A percentile compares a stretch with the other conserved stretches of the same genome.
phyloP scores from a whole-genome alignment of 2,329 filamentous ascomycete species.

The Penicillium sp. region DNA sequence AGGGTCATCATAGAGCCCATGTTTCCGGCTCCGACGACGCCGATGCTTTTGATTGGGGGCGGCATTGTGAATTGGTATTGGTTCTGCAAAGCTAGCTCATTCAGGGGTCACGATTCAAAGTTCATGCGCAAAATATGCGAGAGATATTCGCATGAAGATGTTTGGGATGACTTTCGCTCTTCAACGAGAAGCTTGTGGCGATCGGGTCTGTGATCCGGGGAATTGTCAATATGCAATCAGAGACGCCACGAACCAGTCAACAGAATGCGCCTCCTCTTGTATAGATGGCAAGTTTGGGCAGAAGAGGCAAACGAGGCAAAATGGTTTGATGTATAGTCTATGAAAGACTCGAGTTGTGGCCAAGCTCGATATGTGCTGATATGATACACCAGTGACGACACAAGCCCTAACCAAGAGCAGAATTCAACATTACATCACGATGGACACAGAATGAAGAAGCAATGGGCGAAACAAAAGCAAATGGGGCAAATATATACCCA shows the following conservation, averaged over 20 bases:
- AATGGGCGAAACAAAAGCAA: not conserved
- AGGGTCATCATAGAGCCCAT: conserved; percentile 48
- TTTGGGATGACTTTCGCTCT: not conserved
- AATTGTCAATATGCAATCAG: conserved; percentile 19
- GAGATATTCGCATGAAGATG: not conserved
- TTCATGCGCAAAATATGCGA: not conserved
- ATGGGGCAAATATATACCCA: not conserved
- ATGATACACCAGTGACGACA: conserved; percentile 17
- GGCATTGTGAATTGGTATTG: conserved; percentile 19
- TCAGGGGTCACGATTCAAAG: not conserved
- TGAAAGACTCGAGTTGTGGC: not conserved
- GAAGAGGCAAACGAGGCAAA: conserved; percentile 1
- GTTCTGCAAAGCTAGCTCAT: not conserved
- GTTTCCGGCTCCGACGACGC: conserved; percentile 43
- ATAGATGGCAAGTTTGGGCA: not conserved
- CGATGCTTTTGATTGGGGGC: conserved; percentile 36
- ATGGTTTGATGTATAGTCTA: not conserved
- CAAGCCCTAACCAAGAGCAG: not conserved
- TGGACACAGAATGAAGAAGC: conserved; percentile 6
- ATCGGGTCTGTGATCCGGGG: conserved; percentile 13
- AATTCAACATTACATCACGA: conserved; percentile 21
- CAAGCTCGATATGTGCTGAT: not conserved
- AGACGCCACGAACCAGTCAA: not conserved
- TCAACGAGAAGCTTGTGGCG: conserved; percentile 20
- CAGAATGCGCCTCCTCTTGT: not conserved